These are phyloP conservation scores for Alternaria solani DNA, from an alignment of 2,329 filamentous ascomycete species.

Conservation along the genomic window DNA sequence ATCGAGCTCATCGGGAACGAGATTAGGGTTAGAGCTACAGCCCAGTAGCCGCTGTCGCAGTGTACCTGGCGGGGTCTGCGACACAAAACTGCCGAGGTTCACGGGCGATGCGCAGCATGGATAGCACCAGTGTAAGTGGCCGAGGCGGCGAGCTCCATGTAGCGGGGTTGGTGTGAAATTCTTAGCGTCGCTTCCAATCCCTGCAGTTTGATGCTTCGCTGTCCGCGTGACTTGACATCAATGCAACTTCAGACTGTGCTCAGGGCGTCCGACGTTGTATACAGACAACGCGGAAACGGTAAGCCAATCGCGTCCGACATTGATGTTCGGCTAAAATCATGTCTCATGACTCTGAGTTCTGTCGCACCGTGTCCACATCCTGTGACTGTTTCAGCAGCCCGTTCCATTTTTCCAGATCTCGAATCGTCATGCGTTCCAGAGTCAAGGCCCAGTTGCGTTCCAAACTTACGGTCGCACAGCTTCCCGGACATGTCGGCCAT, in stretches of 20 bases:
- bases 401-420: conserved; percentile 19
- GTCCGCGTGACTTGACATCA: background rate
- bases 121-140: background rate
- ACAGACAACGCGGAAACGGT: background rate
- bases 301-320: background rate
- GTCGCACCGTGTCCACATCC: conserved; percentile 6
- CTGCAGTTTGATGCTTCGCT: background rate
- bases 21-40: conserved; percentile 18
- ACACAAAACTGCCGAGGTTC: conserved; percentile 1
- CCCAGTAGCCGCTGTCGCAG: conserved; percentile 15
- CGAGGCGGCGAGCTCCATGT: background rate
- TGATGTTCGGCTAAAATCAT: background rate
- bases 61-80: background rate
- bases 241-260: background rate
- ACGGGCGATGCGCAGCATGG: conserved; percentile 8
- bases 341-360: conserved; percentile 1
- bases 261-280: background rate
- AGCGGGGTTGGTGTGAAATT: background rate
- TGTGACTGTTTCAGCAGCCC: conserved; percentile 25
- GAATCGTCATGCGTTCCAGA: conserved; percentile 25
- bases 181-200: background rate
- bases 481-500: background rate
- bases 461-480: conserved; percentile 10
- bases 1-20: conserved; percentile 8
- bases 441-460: conserved; percentile 12